A percentile compares a stretch with the other conserved stretches of the same genome.
These are phyloP conservation scores for Psilocybe azurescens DNA, from an alignment of 768 basidiomycete species.

Conservation along the genomic window DNA sequence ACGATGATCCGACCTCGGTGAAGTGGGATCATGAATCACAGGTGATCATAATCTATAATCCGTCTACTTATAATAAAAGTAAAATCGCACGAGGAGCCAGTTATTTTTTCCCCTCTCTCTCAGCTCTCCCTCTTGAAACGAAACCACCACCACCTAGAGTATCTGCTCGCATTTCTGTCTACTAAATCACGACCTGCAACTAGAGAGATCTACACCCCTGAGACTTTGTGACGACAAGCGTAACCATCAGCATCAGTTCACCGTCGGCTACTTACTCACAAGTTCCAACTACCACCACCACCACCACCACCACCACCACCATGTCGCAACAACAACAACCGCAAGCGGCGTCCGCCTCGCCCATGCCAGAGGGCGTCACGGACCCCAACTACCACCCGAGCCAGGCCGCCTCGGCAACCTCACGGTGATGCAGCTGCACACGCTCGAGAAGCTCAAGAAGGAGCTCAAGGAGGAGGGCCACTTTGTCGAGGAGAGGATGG, in stretches of 20 bases:
- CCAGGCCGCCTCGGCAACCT: constrained; percentile 86
- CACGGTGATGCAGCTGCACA: constrained; percentile 61
- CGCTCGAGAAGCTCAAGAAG: constrained; percentile 71
- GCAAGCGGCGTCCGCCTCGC: constrained; percentile 55
- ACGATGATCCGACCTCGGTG: background rate
- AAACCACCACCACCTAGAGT: too few species aligned
- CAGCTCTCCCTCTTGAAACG: too few species aligned
- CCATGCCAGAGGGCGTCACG: constrained; percentile 62
- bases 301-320: background rate
- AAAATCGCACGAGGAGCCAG: too few species aligned
- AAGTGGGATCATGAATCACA: too few species aligned
- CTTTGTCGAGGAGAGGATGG: constrained; percentile 70
- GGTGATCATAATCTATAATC: too few species aligned
- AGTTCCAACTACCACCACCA: background rate
- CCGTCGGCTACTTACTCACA: too few species aligned
- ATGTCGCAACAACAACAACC: constrained; percentile 12
- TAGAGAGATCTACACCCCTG: background rate
- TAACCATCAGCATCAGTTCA: background rate
- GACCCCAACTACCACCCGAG: constrained; percentile 65
- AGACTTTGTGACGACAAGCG: background rate
- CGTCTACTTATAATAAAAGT: too few species aligned
- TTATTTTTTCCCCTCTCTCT: too few species aligned
- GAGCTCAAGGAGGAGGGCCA: constrained; percentile 65
- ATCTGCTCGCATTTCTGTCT: too few species aligned
- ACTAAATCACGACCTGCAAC: too few species aligned